Evolutionary conservation across 2,329 filamentous ascomycete genomes (phyloP).

Genomic region (Epichloe glyceriae): DNA sequence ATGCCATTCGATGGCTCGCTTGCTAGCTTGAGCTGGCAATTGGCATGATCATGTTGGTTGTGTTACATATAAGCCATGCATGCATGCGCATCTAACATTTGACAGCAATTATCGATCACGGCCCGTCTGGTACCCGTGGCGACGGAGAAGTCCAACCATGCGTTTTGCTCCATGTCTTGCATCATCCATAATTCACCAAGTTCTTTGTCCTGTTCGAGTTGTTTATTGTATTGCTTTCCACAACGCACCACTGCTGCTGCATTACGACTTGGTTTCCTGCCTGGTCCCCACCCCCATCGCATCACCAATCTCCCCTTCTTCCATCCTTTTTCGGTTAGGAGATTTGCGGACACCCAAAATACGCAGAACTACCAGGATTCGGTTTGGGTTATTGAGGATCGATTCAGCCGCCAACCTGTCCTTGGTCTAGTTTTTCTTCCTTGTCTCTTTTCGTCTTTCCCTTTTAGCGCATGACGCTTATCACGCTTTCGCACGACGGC

Average conservation of each 20-base stretch:
- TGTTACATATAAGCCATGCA: too few relatives aligned
- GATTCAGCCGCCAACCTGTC: not conserved
- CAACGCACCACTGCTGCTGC: not conserved
- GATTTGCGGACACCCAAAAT: constrained; percentile 2
- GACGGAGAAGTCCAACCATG: not conserved
- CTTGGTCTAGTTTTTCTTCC: not conserved
- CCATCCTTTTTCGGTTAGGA: not conserved
- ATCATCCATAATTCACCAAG: not conserved
- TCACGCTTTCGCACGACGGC: not conserved
- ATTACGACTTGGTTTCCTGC: not conserved
- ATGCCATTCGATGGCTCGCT: not conserved
- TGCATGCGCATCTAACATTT: too few relatives aligned
- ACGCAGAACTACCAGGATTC: not conserved
- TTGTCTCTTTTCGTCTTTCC: not conserved
- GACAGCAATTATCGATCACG: not conserved
- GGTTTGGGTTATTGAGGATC: not conserved
- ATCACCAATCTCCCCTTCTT: constrained; percentile 3
- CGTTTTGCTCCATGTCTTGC: not conserved
- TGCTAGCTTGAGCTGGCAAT: too few relatives aligned
- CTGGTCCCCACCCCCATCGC: not conserved
- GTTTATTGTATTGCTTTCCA: not conserved
- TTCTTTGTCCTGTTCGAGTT: not conserved
- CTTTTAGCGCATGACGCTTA: not conserved
- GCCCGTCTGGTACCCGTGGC: constrained; percentile 2
- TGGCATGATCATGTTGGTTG: too few relatives aligned